Conservation (phyloP, 305 asterid species). For the Nicotiana rustica region DNA sequence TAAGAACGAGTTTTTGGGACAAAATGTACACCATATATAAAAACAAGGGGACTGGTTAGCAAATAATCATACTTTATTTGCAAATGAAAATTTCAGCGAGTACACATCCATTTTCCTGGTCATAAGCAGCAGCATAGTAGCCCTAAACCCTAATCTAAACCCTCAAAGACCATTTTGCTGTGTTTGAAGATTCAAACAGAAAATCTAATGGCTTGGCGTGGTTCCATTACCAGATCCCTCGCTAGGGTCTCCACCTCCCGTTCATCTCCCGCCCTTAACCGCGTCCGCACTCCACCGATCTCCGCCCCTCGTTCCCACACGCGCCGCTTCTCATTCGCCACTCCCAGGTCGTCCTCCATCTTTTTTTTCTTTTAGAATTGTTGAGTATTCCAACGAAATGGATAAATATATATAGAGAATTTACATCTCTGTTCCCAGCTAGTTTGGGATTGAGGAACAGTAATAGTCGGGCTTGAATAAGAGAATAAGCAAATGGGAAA, state of each 20-base stretch:
- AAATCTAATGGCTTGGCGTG: conserved; percentile 81
- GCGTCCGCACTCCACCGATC: conserved; percentile 64
- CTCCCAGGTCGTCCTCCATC: conserved; percentile 63
- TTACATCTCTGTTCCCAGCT: not conserved
- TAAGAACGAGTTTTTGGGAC: not conserved
- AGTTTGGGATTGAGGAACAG: not conserved
- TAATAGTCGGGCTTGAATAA: not conserved
- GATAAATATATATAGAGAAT: conserved; percentile 6
- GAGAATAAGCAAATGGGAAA: not conserved
- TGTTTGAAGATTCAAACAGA: not conserved
- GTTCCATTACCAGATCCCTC: conserved; percentile 80
- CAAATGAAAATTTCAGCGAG: not conserved
- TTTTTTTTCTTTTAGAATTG: not conserved
- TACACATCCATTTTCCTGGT: conserved; percentile 16
- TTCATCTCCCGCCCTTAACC: conserved; percentile 59
- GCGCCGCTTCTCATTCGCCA: conserved; percentile 72
- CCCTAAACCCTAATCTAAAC: conserved; percentile 41
- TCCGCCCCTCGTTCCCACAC: conserved; percentile 64
- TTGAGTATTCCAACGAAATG: not conserved
- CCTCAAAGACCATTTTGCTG: conserved; percentile 28
- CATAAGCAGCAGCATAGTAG: conserved; percentile 41
- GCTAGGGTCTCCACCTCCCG: conserved; percentile 78
- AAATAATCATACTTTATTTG: not conserved
- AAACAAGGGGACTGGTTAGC: not conserved
- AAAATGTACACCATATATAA: not conserved